These are phyloP conservation scores for Besnoitia besnoiti DNA, from an alignment of 169 alveolate species.

Conservation along the genomic window DNA sequence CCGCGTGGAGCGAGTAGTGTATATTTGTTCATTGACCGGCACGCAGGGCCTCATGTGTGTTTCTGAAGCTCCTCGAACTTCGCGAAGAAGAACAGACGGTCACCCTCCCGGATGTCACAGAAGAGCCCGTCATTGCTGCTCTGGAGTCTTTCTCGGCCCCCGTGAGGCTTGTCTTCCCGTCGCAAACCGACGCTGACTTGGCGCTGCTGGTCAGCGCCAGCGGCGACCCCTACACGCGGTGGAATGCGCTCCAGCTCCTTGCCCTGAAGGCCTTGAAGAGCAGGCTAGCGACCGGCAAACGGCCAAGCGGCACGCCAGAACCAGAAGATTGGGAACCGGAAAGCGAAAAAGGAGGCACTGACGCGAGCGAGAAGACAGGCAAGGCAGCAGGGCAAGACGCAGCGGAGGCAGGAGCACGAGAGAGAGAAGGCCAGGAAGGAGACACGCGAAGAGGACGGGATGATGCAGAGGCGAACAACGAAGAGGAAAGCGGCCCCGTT, in stretches of 20 bases:
- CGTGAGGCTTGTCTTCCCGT: slow-evolving; percentile 78
- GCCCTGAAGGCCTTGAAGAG: not conserved
- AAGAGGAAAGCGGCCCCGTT: not conserved
- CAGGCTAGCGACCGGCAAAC: too few relatives aligned
- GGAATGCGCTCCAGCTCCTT: not conserved
- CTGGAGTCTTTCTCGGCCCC: slow-evolving; percentile 91
- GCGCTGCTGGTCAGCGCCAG: not conserved
- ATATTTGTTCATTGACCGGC: not conserved
- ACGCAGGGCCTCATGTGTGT: not conserved
- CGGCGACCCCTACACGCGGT: not conserved
- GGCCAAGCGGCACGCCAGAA: too few relatives aligned
- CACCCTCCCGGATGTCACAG: not conserved
- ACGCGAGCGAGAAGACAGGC: too few relatives aligned
- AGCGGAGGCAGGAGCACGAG: too few relatives aligned
- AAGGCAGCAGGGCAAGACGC: too few relatives aligned
- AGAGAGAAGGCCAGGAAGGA: too few relatives aligned
- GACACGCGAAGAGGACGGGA: too few relatives aligned
- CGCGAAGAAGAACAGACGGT: not conserved
- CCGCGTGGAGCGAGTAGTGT: not conserved
- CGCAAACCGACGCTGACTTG: slow-evolving; percentile 77
- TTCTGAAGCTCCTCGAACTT: slow-evolving; percentile 20
- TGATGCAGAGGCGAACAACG: not conserved
- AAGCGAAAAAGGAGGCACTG: not conserved
- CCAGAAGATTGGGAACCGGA: not conserved
- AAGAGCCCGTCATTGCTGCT: not conserved